phyloP scores from a whole-genome alignment of 768 basidiomycete species.

The Calocybe indica region DNA sequence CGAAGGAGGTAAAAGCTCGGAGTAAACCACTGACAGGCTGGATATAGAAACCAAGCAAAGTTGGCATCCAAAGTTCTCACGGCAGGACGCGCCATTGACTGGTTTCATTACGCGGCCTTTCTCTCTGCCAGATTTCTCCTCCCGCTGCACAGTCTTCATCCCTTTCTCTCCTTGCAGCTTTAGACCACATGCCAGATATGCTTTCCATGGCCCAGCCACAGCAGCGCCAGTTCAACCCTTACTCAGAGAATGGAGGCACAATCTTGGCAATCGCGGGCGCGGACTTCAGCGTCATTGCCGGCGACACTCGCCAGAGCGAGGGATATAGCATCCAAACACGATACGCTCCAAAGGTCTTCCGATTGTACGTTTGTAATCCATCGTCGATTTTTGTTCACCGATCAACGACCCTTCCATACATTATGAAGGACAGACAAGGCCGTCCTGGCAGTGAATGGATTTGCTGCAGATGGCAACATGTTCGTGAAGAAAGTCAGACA shows the following conservation, averaged over 20 bases:
- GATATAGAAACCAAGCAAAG: not conserved
- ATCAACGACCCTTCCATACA: constrained; percentile 3
- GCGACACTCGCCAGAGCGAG: constrained; percentile 94
- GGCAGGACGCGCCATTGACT: constrained; percentile 30
- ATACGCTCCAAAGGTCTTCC: constrained; percentile 94
- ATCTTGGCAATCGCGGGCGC: constrained; percentile 94
- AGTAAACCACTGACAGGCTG: constrained; percentile 14
- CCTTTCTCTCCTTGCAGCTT: constrained; percentile 13
- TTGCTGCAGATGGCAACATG: constrained; percentile 95
- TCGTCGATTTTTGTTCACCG: constrained; percentile 4
- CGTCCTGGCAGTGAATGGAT: constrained; percentile 93
- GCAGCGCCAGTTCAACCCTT: constrained; percentile 76
- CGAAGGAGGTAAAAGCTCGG: constrained; percentile 34
- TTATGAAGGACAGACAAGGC: constrained; percentile 78
- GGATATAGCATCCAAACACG: constrained; percentile 98
- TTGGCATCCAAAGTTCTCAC: constrained; percentile 26
- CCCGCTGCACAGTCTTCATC: constrained; percentile 20
- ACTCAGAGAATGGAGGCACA: constrained; percentile 91
- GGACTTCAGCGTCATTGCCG: constrained; percentile 92
- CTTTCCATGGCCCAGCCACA: constrained; percentile 33
- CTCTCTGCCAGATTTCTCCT: constrained; percentile 15
- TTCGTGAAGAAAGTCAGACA: constrained; percentile 97
- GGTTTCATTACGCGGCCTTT: constrained; percentile 39
- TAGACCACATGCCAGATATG: constrained; percentile 29
- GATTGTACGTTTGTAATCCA: constrained; percentile 55